phyloP scores from a whole-genome alignment of 257 asterid genomes.

The Gentiana straminea region DNA sequence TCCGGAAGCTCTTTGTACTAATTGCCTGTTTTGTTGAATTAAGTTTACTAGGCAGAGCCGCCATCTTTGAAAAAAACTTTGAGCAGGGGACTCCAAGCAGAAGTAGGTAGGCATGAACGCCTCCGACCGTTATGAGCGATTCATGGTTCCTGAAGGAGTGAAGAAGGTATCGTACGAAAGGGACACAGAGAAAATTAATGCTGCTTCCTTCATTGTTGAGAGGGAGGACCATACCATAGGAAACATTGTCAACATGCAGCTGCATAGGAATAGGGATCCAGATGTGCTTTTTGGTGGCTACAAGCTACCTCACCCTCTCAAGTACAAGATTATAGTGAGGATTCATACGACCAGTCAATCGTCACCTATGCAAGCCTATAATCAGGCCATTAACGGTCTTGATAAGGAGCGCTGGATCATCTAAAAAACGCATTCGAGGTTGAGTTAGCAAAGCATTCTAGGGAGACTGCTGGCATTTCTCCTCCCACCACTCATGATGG shows the following conservation, averaged over 20 bases:
- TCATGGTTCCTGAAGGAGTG: constrained; percentile 77
- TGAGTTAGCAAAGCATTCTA: background rate
- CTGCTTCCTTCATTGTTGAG: constrained; percentile 72
- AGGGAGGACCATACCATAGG: constrained; percentile 82
- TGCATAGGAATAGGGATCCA: constrained; percentile 58
- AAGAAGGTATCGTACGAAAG: constrained; percentile 79
- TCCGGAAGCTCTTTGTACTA: no score
- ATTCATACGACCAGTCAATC: constrained; percentile 93
- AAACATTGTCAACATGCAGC: constrained; percentile 77
- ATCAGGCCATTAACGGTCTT: constrained; percentile 92
- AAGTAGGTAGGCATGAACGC: constrained; percentile 18
- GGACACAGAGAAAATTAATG: constrained; percentile 78
- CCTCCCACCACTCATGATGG: no score
- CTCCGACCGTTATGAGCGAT: constrained; percentile 73
- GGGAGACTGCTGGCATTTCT: background rate
- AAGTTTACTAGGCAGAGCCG: no score
- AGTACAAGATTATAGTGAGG: constrained; percentile 75
- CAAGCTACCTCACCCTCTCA: constrained; percentile 95
- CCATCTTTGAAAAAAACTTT: no score
- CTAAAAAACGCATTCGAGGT: constrained; percentile 80
- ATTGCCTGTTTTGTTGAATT: no score
- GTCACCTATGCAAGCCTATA: constrained; percentile 98
- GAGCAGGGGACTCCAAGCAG: no score
- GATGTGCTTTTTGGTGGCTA: constrained; percentile 84
- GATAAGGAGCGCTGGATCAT: constrained; percentile 84